Base-by-base conservation (phyloP, 2,329 filamentous ascomycete genomes). In the Zymoseptoria brevis region DNA sequence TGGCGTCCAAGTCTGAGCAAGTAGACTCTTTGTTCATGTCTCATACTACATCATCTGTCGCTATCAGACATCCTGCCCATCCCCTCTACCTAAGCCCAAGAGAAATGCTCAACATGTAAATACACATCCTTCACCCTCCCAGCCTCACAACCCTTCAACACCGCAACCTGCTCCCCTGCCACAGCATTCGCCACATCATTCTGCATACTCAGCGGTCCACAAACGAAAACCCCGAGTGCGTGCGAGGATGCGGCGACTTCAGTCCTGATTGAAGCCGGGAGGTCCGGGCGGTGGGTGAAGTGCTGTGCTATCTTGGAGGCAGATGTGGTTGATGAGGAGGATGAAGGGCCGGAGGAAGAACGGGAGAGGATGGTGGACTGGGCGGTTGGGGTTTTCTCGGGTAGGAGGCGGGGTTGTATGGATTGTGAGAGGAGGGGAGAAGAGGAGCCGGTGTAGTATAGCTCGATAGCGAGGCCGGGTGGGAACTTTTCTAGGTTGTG, bases 51-150 rank as follows among this genome's bases (percentile, higher is more conserved):
- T 24, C 22, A 4, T 24, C 4, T 24, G 22, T 24, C 22, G 22
- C 22, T 24, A 24, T 24, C 4, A 24, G 8, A 9, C 30, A 4
- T 35, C 2, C 30, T 35, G 8, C 49, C 9, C 4, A 21, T n/a
- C 3, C 11, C 11, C 6, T 8, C 9, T n/a, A n/a, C n/a, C n/a
- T 29, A 73, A 45, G 75, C 75, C 75, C 66, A 78, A 64, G 73
- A 75, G 62, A 81, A 81, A 57, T 76, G 72, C 67, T 81, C 79
- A 19, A 74, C 72, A 67, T 80, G 78, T 57, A 80, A 62, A 67
- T 77, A 79, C 3, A 80, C 69, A 21, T 68, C 67, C 4, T 60
- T 59, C 5, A 1, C 35, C 35, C 4, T 16, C 1, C 16, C 35
- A 4, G 1, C 35, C 35, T 62, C 67, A 2, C 62, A 64, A 8